Conservation (phyloP, 768 basidiomycete genomes). For the Crassisporium funariophilum region DNA sequence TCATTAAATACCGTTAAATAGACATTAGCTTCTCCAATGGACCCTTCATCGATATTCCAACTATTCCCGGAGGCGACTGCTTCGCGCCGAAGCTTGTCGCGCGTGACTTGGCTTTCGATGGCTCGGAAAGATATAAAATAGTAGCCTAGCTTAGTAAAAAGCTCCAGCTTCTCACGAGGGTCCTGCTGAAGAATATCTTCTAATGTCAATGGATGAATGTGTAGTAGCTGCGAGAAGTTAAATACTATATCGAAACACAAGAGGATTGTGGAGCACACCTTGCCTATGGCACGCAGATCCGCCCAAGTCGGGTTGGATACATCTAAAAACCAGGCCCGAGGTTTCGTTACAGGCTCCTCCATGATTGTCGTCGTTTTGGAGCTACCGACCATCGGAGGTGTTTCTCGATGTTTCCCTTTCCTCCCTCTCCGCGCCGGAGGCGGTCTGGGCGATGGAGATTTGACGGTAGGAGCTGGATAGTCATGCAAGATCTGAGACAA, state of each 20-base stretch:
- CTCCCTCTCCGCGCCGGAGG: conserved; percentile 23
- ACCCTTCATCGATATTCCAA: conserved; percentile 38
- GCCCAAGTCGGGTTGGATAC: conserved; percentile 86
- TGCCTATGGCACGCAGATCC: conserved; percentile 84
- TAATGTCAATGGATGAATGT: conserved; percentile 88
- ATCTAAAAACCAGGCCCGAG: conserved; percentile 88
- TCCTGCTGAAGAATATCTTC: conserved; percentile 94
- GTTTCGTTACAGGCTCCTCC: conserved; percentile 27
- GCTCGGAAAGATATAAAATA: conserved; percentile 89
- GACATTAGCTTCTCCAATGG: conserved; percentile 77
- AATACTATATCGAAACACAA: not conserved
- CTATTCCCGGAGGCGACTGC: conserved; percentile 24
- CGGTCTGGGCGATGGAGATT: conserved; percentile 3
- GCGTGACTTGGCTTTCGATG: conserved; percentile 58
- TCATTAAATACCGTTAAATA: conserved; percentile 89
- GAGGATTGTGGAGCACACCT: conserved; percentile 46
- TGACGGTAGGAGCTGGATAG: not conserved
- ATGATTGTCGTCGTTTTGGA: conserved; percentile 11
- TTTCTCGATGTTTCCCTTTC: conserved; percentile 51
- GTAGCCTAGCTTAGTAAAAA: conserved; percentile 86
- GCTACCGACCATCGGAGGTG: conserved; percentile 1
- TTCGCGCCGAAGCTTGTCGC: conserved; percentile 40
- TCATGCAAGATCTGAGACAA: conserved; percentile 4
- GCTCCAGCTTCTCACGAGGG: conserved; percentile 87
- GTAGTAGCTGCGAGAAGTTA: conserved; percentile 57